phyloP scores from a whole-genome alignment of 345 rosid genomes.

The Gossypium bickii region DNA sequence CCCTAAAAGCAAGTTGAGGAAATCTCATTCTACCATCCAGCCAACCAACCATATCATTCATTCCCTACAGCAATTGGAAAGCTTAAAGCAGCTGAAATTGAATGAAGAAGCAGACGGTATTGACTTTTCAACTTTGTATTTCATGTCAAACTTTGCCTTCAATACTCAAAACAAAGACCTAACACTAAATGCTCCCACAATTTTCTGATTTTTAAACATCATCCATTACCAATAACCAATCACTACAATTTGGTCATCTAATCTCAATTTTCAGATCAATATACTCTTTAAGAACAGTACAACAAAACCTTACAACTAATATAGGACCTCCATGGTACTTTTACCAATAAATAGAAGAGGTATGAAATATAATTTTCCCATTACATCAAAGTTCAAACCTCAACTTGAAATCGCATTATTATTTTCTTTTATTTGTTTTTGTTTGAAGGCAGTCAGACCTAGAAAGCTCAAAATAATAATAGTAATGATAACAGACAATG shows the following conservation, averaged over 20 bases:
- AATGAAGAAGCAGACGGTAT: neutral
- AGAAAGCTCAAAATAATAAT: no score
- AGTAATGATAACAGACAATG: neutral
- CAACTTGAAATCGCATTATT: no score
- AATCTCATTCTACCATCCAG: no score
- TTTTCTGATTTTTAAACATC: neutral
- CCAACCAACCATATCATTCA: no score
- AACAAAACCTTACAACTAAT: neutral
- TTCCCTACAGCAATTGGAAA: no score
- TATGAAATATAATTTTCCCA: no score
- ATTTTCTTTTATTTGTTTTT: no score
- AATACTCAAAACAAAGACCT: neutral
- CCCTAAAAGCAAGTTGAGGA: no score
- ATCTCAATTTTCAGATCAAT: neutral
- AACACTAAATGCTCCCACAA: neutral
- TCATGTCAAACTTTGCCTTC: neutral
- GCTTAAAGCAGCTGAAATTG: neutral
- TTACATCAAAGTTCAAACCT: no score
- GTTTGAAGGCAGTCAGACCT: no score
- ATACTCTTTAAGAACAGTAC: neutral
- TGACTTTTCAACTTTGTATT: neutral
- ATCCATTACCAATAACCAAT: neutral
- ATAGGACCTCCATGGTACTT: no score
- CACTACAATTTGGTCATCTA: neutral
- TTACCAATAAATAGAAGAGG: no score